Conservation (phyloP, 2,329 filamentous ascomycete genomes). For the Ophiocordyceps camponoti-leonardi region DNA sequence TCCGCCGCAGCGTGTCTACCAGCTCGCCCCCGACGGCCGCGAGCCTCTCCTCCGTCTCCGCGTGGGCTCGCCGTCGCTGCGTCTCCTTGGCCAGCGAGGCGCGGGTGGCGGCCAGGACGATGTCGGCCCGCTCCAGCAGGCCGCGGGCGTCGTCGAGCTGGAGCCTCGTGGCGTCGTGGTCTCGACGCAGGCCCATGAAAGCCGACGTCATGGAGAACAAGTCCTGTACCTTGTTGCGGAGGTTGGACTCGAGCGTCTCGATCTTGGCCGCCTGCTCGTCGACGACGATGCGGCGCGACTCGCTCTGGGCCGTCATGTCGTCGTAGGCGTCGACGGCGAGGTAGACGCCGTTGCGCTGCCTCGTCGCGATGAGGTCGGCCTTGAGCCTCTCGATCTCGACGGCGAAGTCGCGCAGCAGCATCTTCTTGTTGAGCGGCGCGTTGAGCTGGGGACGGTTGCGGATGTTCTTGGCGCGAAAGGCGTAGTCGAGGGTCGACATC, state of each 20-base stretch:
- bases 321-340: slow-evolving; percentile 79
- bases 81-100: slow-evolving; percentile 66
- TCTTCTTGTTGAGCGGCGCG: slow-evolving; percentile 83
- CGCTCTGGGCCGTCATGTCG: slow-evolving; percentile 79
- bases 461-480: slow-evolving; percentile 96
- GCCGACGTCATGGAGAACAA: slow-evolving; percentile 71
- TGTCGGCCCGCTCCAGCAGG: slow-evolving; percentile 74
- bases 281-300: slow-evolving; percentile 76
- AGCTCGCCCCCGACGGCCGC: slow-evolving; percentile 57
- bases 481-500: slow-evolving; percentile 94
- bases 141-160: slow-evolving; percentile 65
- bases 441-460: slow-evolving; percentile 96
- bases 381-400: slow-evolving; percentile 88
- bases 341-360: slow-evolving; percentile 90
- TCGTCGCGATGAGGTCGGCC: slow-evolving; percentile 79
- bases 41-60: slow-evolving; percentile 68
- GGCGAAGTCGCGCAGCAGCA: slow-evolving; percentile 76
- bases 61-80: slow-evolving; percentile 63
- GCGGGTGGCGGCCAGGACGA: slow-evolving; percentile 61
- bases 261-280: slow-evolving; percentile 90
- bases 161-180: slow-evolving; percentile 60
- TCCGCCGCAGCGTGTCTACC: slow-evolving; percentile 59
- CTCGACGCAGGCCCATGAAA: slow-evolving; percentile 78
- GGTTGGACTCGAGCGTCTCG: slow-evolving; percentile 75
- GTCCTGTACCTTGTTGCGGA: slow-evolving; percentile 88